phyloP scores from a whole-genome alignment of 2,329 filamentous ascomycete species.

The Ophiostoma ips region DNA sequence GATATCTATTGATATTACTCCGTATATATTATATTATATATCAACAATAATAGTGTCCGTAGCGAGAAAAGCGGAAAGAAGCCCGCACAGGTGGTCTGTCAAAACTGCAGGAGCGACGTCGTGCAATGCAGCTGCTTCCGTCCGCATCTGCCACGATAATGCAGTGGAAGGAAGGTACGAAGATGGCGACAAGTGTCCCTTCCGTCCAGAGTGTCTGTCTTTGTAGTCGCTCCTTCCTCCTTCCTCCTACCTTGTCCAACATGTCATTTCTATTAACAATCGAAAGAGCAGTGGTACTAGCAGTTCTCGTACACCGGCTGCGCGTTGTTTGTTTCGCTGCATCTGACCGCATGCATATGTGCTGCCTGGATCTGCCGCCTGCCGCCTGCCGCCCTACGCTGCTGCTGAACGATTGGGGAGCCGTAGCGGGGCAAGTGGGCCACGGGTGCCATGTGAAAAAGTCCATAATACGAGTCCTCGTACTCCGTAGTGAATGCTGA shows the following conservation, averaged over 20 bases:
- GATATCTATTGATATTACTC: no score
- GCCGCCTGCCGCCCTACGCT: neutral
- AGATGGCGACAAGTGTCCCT: neutral
- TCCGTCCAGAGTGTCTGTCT: no score
- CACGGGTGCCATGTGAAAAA: slow-evolving; percentile 6
- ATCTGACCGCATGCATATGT: no score
- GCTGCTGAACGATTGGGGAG: slow-evolving; percentile 5
- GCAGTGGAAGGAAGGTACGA: neutral
- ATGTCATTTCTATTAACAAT: no score
- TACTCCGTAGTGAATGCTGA: no score
- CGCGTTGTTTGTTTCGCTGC: no score
- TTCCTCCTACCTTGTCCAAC: no score
- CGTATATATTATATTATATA: no score
- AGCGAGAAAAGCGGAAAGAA: neutral
- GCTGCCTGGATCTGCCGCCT: neutral
- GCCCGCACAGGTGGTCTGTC: neutral
- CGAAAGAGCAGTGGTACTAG: no score
- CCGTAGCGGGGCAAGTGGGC: slow-evolving; percentile 10
- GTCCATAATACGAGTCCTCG: no score
- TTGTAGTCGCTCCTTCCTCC: no score
- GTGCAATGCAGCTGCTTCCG: neutral
- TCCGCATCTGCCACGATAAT: neutral
- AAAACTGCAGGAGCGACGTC: neutral
- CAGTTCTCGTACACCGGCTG: no score
- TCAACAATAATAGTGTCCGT: neutral